Evolutionary conservation across 148 eudicot species (phyloP), one percentile per base, ranked within the genome.

Genomic region (Cornus suecica): DNA sequence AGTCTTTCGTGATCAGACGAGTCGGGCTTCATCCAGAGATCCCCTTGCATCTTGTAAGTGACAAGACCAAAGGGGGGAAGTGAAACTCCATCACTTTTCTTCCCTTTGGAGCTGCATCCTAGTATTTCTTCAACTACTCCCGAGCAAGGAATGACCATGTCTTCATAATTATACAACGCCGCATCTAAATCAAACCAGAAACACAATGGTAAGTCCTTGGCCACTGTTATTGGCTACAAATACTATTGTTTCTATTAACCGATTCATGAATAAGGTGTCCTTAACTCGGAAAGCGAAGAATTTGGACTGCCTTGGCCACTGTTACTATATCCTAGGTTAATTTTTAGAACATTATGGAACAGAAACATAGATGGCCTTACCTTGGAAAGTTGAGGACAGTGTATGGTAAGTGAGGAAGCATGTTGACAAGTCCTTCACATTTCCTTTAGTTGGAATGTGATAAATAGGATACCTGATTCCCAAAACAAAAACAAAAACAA

Each of bases 381-480:
- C 88, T 82, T 77, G 82, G 65, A 80, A 85, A 22, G 72, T 74
- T 4, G 83, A 85, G 25, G 88, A 85, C 26, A 85, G 69, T 1
- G 88, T 82, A 58, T 85, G 88, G 28, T 65, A 85, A 2, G 85
- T 82, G 66, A 85, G 85, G 73, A 85, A 85, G 58, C 81, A 71
- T 32, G 88, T 68, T 23, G 79, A 27, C 69, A 82, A 61, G 65
- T 82, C 82, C 66, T 74, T 80, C 24, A 67, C 23, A 24, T 10
- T 32, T 54, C 78, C 62, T 13, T 68, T 71, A 20, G 28, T 70
- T 8, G 87, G 85, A 24, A 82, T 82, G 27, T 82, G 83, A 73
- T 82, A 82, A 11, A 85, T 85, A 28, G 87, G 87, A 54, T 72
- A 76, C 87, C 87, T 85, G 41, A 14, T 64, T 22, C 18, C 41